These are phyloP conservation scores for Bipolaris cookei DNA, from an alignment of 2,329 filamentous ascomycete genomes.

Conservation along the genomic window DNA sequence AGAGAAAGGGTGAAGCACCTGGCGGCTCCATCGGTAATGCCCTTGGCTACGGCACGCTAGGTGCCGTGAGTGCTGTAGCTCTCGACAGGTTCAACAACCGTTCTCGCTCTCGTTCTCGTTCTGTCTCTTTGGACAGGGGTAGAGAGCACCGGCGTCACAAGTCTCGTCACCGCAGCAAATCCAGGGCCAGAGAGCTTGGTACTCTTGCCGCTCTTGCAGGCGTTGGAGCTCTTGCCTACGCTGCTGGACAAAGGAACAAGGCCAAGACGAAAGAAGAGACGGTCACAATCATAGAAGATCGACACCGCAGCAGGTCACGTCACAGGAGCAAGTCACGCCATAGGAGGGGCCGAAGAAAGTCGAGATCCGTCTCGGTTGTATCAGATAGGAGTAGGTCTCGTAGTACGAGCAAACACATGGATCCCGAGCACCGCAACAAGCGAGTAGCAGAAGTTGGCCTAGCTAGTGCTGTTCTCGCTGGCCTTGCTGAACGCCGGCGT, in stretches of 20 bases:
- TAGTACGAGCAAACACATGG: conserved; percentile 52
- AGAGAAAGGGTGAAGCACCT: conserved; percentile 61
- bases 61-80: conserved; percentile 66
- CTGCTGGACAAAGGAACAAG: conserved; percentile 55
- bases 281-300: conserved; percentile 50
- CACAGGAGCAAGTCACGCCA: conserved; percentile 49
- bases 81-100: conserved; percentile 59
- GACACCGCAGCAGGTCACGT: conserved; percentile 47
- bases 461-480: conserved; percentile 67
- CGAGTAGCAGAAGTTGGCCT: conserved; percentile 67
- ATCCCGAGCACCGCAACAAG: conserved; percentile 61
- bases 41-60: conserved; percentile 66
- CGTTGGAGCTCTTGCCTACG: conserved; percentile 65
- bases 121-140: conserved; percentile 45
- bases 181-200: conserved; percentile 60
- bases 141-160: conserved; percentile 32
- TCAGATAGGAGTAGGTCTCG: conserved; percentile 43
- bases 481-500: conserved; percentile 63
- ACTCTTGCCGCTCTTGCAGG: conserved; percentile 67
- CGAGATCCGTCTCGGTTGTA: conserved; percentile 46
- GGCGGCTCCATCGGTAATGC: conserved; percentile 60
- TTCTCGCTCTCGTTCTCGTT: conserved; percentile 56
- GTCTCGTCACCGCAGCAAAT: conserved; percentile 44
- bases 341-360: conserved; percentile 40
- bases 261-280: conserved; percentile 51